A percentile compares a stretch with the other conserved stretches of the same genome.
These are phyloP conservation scores for Epithemia pelagica DNA, from an alignment of 108 stramenopile species.

Conservation along the genomic window DNA sequence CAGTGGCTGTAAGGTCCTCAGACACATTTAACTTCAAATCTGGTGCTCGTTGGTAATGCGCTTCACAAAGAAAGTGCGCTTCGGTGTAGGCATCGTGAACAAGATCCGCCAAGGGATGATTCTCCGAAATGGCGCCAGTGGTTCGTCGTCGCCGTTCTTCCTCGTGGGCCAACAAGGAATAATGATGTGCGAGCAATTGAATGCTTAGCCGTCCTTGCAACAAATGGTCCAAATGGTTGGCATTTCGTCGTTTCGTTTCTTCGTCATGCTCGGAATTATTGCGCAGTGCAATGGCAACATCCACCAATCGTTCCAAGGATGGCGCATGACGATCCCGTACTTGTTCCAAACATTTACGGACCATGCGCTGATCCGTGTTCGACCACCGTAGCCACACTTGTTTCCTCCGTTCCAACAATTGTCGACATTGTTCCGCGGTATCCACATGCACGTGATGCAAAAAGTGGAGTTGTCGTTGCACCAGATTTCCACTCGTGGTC, in stretches of 20 bases:
- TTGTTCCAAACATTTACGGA: constrained; percentile 36
- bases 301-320: constrained; percentile 62
- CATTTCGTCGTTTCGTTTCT: not conserved
- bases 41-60: constrained; percentile 41
- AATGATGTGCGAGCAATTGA: constrained; percentile 67
- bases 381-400: not conserved
- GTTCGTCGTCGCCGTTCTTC: constrained; percentile 20
- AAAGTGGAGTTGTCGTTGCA: not conserved
- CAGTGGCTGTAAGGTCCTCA: constrained; percentile 28
- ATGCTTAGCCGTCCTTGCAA: constrained; percentile 42
- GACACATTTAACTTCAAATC: constrained; percentile 15
- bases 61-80: constrained; percentile 65
- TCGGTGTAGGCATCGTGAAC: constrained; percentile 58
- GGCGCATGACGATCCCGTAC: constrained; percentile 61
- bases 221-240: constrained; percentile 26
- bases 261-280: not conserved
- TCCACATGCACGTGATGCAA: constrained; percentile 6
- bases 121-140: constrained; percentile 42
- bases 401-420: constrained; percentile 1
- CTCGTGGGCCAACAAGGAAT: constrained; percentile 21
- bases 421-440: not conserved
- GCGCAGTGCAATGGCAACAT: constrained; percentile 43
- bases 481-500: not conserved
- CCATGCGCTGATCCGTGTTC: not conserved
- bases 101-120: constrained; percentile 29